Evolutionary conservation across 1,139 yeast genomes (phyloP).

Genomic region (Yamadazyma sp.): DNA sequence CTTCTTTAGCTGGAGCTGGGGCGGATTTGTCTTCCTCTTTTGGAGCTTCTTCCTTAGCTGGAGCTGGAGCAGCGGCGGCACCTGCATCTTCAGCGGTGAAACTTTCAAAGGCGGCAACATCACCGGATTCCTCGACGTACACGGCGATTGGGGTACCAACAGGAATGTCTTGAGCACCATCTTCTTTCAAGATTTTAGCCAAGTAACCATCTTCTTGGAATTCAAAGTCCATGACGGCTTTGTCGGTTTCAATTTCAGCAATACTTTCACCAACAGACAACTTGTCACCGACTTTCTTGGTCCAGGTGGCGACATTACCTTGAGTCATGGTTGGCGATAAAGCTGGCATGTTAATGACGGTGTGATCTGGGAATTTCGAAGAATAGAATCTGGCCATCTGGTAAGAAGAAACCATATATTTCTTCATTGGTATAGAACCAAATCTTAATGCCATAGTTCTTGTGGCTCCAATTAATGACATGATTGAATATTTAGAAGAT

Average conservation of each 20-base stretch:
- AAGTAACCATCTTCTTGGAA: slow-evolving; percentile 97
- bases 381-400: slow-evolving; percentile 36
- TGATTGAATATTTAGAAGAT: slow-evolving; percentile 2
- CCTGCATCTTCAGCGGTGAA: slow-evolving; percentile 87
- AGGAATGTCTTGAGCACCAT: slow-evolving; percentile 86
- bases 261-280: slow-evolving; percentile 89
- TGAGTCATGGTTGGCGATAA: slow-evolving; percentile 98
- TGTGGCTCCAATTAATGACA: slow-evolving; percentile 13
- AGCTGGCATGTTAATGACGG: slow-evolving; percentile 85
- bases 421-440: slow-evolving; percentile 12
- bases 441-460: slow-evolving; percentile 13
- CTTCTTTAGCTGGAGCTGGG: slow-evolving; percentile 27
- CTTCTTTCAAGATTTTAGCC: slow-evolving; percentile 85
- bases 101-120: slow-evolving; percentile 82
- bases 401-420: slow-evolving; percentile 14
- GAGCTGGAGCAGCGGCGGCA: slow-evolving; percentile 42
- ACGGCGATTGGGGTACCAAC: slow-evolving; percentile 97
- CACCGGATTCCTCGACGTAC: slow-evolving; percentile 82
- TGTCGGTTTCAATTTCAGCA: slow-evolving; percentile 97
- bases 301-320: slow-evolving; percentile 89
- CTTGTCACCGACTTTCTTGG: slow-evolving; percentile 83
- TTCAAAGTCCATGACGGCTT: slow-evolving; percentile 98
- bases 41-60: slow-evolving; percentile 31
- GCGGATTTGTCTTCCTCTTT: slow-evolving; percentile 2
- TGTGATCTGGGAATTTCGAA: slow-evolving; percentile 61